Evolutionary conservation across 495 filamentous ascomycete species (phyloP).

Genomic region (Tuber indicum): DNA sequence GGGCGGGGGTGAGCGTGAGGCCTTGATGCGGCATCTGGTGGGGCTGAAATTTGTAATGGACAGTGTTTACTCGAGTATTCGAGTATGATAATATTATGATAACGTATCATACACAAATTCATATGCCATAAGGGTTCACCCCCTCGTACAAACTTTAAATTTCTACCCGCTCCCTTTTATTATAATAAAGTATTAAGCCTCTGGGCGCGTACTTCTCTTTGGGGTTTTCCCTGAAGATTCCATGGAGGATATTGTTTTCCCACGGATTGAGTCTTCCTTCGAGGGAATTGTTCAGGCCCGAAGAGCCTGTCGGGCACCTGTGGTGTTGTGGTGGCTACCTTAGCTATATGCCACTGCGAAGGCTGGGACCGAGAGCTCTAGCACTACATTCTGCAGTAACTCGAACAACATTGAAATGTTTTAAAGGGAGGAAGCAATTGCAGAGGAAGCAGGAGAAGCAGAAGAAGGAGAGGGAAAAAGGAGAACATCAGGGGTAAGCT

Average conservation of each 20-base stretch:
- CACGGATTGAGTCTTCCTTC: background rate
- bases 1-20: background rate
- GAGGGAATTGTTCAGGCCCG: background rate
- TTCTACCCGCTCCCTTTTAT: background rate
- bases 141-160: background rate
- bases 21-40: background rate
- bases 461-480: background rate
- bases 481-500: background rate
- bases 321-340: background rate
- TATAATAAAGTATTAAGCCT: constrained; percentile 2
- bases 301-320: background rate
- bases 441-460: background rate
- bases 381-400: background rate
- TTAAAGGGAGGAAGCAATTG: background rate
- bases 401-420: background rate
- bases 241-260: background rate
- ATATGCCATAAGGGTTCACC: background rate
- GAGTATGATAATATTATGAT: too few relatives aligned
- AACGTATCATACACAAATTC: background rate
- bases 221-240: background rate
- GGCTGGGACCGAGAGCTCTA: background rate
- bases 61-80: background rate
- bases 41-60: background rate
- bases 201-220: background rate
- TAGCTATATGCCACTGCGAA: background rate